phyloP scores from a whole-genome alignment of 306 rosid genomes.

The apple (Malus domestica) region ASM211411v1 NC_041801.1:4541001-4541500 shows the following conservation, averaged over 20 bases:
- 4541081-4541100: conserved; percentile 1
- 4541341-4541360: conserved; percentile 99
- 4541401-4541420: neutral
- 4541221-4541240: conserved; percentile 9
- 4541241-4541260: conserved; percentile 1
- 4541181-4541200: conserved; percentile 45
- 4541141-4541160: neutral
- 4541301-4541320: conserved; percentile 73
- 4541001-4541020: neutral
- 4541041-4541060: neutral
- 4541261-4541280: neutral
- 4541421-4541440: neutral
- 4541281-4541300: neutral
- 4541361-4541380: conserved; percentile 28
- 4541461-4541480: neutral
- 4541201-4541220: conserved; percentile 18
- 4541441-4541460: neutral
- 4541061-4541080: neutral
- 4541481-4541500: neutral
- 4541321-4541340: conserved; percentile 79
- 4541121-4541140: neutral
- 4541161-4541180: conserved; percentile 37
- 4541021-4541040: neutral
- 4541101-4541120: neutral
- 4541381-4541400: neutral